Base-by-base conservation (phyloP, 106 monocot genomes). In the Apostasia shenzhenica region DNA sequence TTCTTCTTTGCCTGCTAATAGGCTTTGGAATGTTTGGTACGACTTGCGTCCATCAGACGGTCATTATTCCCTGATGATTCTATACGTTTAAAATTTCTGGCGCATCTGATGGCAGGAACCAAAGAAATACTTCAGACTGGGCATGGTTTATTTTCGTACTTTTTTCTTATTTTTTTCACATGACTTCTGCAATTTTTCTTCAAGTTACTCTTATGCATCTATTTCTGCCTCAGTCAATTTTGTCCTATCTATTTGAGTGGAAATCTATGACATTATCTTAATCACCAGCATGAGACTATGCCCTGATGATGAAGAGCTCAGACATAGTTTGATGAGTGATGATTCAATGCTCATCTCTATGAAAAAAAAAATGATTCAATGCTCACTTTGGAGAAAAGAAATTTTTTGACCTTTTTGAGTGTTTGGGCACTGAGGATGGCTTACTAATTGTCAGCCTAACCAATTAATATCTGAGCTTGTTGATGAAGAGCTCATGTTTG, bases 51-150 rank as follows among this genome's bases (percentile, higher is more conserved):
- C 26, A 85, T 97, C 61, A 80, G 95, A 43, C 77, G 95, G 9
- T 92, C 92, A 53, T 78, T 97, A 47, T 92, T 97, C 68, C 57
- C 89, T 2, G 92, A 92, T 73, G 95, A 97, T 63, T 70, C 78
- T 43, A 74, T 86, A 63, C 89, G 95, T 42, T 82, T 77, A 53
- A 82, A 85, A 71, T 92, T 87, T 76, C 73, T 97, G 9, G 70
- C 84, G 68, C 89, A 81, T 89, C 64, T 97, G 56, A 92, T 97
- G 92, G 51, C 82, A 37, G 95, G 95, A 79, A 97, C 95, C 1
- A 97, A 92, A 77, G 95, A 97, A 63, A 97, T 89, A 76, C 76
- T 97, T 71, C 92, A 92, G 78, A 89, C 79, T 10, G 95, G 95
- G 64, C 89, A 92, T 92, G 95, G 95, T 95, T 72, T 38, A 41